A percentile compares a stretch with the other conserved stretches of the same genome.
Evolutionary conservation across 2,329 filamentous ascomycete species (phyloP).

Genomic region (Colletotrichum abscissum): DNA sequence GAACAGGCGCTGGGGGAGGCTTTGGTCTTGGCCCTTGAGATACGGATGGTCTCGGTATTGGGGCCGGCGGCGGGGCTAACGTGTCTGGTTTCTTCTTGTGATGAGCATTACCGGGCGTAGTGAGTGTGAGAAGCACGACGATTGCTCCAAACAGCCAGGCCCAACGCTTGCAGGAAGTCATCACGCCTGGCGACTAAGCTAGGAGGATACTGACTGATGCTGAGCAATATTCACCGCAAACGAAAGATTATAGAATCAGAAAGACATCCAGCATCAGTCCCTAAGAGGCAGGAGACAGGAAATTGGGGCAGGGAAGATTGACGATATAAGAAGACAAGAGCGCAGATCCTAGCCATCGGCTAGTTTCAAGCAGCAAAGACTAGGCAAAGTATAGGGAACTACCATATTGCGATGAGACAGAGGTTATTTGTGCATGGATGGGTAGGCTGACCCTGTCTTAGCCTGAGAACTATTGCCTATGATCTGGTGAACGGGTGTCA

Average conservation of each 20-base stretch:
- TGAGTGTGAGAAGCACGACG: neutral
- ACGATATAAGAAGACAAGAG: conserved; percentile 14
- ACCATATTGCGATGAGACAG: conserved; percentile 20
- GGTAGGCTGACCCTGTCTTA: neutral
- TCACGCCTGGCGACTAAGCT: neutral
- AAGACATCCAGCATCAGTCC: neutral
- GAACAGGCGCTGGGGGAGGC: neutral
- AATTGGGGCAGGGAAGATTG: neutral
- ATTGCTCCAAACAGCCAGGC: neutral
- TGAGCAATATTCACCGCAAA: neutral
- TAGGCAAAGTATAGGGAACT: neutral
- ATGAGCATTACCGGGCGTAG: neutral
- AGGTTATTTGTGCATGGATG: conserved; percentile 33
- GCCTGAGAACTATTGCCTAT: neutral
- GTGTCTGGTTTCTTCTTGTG: neutral
- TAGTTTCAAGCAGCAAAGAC: neutral
- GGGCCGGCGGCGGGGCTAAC: neutral
- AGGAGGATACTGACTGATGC: neutral
- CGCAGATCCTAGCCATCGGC: neutral
- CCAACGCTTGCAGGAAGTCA: conserved; percentile 14
- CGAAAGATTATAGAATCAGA: neutral
- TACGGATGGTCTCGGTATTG: neutral
- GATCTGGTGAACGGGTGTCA: neutral
- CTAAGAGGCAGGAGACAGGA: too few relatives aligned
- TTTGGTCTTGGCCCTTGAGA: neutral